phyloP scores from a whole-genome alignment of 331 rosid species.

The Spiraea crenata region DNA sequence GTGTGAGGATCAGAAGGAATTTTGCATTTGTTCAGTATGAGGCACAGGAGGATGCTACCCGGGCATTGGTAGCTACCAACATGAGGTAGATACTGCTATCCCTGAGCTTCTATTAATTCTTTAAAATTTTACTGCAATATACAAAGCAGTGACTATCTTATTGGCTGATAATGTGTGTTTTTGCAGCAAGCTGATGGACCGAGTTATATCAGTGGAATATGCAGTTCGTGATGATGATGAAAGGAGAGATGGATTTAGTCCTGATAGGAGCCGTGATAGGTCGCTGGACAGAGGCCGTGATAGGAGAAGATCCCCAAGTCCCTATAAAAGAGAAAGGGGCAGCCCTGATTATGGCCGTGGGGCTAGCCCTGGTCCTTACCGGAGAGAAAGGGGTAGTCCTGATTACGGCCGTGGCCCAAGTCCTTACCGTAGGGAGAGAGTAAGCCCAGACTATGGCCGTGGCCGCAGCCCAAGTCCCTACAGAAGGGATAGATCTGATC shows the following conservation, averaged over 20 bases:
- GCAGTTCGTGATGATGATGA: conserved; percentile 87
- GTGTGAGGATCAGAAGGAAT: conserved; percentile 90
- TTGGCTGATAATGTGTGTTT: conserved; percentile 16
- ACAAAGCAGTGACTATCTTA: no score
- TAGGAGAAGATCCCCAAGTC: conserved; percentile 87
- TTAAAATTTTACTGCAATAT: no score
- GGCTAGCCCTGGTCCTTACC: conserved; percentile 49
- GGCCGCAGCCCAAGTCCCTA: conserved; percentile 69
- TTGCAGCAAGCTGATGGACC: conserved; percentile 88
- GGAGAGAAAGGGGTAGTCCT: conserved; percentile 76
- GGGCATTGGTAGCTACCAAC: conserved; percentile 87
- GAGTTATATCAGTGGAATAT: conserved; percentile 92
- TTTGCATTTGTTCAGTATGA: conserved; percentile 97
- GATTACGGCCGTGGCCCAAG: conserved; percentile 75
- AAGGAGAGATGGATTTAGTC: conserved; percentile 72
- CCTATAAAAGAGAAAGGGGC: conserved; percentile 80
- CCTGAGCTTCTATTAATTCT: background rate
- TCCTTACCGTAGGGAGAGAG: conserved; percentile 57
- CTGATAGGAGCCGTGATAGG: conserved; percentile 47
- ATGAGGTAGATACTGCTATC: conserved; percentile 55
- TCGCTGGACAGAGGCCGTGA: conserved; percentile 63
- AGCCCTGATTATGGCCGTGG: conserved; percentile 99
- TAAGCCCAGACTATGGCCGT: conserved; percentile 64
- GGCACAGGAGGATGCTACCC: conserved; percentile 86
- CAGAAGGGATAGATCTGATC: conserved; percentile 58